Evolutionary conservation across 2,329 filamentous ascomycete species (phyloP), one percentile per base, ranked within the genome.

Genomic region (Diaporthe ampelina): DNA sequence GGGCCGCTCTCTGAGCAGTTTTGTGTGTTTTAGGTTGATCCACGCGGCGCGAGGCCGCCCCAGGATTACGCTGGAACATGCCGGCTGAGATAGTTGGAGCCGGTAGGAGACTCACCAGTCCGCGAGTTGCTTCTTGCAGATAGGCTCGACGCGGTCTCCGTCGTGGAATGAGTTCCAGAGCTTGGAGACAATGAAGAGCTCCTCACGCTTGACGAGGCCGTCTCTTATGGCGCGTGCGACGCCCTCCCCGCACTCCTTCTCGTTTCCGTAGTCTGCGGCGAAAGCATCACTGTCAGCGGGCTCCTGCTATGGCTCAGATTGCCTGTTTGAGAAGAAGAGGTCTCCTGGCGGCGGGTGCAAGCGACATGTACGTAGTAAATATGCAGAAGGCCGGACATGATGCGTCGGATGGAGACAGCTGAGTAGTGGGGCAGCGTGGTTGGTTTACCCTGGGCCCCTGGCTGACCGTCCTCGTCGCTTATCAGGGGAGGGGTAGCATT

Each of bases 141-240:
- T 95, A 74, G 92, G 91, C 84, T 93, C 91, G 76, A 96, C 94
- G 79, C 90, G 89, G 78, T 96, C 92, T 79, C 88, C 88, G 80
- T 96, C 93, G 88, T 97, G 94, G 90, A 95, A 97, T 78, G 92
- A 92, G 87, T 96, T 95, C 95, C 95, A 97, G 74, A 98, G 92
- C 88, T 97, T 98, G 84, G 93, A 95, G 77, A 95, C 94, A 81
- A 98, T 92, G 90, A 97, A 97, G 82, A 97, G 93, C 32, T 98
- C 94, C 84, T 94, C 91, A 75, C 94, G 93, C 87, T 92, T 95
- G 79, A 95, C 94, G 74, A 96, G 84, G 57, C 94, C 93, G 13
- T 97, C 94, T 81, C 93, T 89, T 85, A 97, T 94, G 80, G 94
- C 94, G 78, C 93, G 93, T 75, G 92, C 90, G 61, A 96, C 89